phyloP scores from a whole-genome alignment of 768 basidiomycete genomes.

The Tylopilus balloui region DNA sequence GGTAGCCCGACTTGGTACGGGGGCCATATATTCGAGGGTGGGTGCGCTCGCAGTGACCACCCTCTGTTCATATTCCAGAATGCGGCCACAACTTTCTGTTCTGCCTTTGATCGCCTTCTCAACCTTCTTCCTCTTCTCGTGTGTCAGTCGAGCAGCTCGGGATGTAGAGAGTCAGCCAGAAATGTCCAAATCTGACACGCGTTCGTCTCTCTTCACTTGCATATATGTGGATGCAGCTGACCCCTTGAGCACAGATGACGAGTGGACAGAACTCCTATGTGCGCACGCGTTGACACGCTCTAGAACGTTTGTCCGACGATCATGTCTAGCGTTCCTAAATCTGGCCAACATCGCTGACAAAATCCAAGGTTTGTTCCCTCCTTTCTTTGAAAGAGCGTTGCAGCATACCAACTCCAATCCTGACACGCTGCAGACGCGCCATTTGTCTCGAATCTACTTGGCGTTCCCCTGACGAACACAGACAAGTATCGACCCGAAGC shows the following conservation, averaged over 20 bases:
- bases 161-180: not conserved
- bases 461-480: not conserved
- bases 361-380: not conserved
- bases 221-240: not conserved
- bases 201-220: conserved; percentile 2
- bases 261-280: conserved; percentile 6
- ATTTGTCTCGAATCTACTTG: not conserved
- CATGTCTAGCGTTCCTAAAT: not conserved
- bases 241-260: not conserved
- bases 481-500: not conserved
- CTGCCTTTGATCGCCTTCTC: not conserved
- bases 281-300: not conserved
- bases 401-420: not conserved
- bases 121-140: not conserved
- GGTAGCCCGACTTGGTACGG: not conserved
- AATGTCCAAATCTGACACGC: not conserved
- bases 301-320: not conserved
- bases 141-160: not conserved
- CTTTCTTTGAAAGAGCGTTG: not conserved
- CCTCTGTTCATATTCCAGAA: not conserved
- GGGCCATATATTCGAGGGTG: conserved; percentile 4
- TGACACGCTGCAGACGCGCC: not conserved
- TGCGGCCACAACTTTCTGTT: conserved; percentile 1
- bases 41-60: not conserved
- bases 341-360: not conserved